Conservation (phyloP, 371 early-diverging fungal genomes). For the Zychaea mexicana region DNA sequence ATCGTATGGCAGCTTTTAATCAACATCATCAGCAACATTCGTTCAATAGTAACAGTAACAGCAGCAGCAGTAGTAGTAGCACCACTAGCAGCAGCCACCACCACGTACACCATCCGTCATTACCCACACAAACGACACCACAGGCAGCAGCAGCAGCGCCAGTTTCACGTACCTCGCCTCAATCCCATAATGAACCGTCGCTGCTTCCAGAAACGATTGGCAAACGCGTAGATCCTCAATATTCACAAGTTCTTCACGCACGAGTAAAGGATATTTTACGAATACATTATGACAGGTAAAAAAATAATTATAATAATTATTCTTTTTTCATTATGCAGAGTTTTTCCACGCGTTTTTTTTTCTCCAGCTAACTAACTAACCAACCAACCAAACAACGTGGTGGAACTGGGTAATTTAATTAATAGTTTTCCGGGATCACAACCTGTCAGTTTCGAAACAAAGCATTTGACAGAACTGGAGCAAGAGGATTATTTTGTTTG, state of each 20-base stretch:
- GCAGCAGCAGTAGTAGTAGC: neutral
- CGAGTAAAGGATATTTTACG: conserved; percentile 45
- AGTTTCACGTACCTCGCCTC: neutral
- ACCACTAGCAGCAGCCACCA: neutral
- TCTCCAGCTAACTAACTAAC: neutral
- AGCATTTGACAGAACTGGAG: conserved; percentile 68
- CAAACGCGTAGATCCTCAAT: conserved; percentile 54
- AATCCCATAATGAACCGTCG: neutral
- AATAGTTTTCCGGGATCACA: conserved; percentile 88
- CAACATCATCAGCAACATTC: neutral
- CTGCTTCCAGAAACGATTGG: conserved; percentile 39
- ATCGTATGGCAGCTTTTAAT: neutral
- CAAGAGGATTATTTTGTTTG: conserved; percentile 87
- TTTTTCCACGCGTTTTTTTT: neutral
- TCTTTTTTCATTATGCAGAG: neutral
- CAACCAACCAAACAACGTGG: too few species aligned
- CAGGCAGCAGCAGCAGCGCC: too few species aligned
- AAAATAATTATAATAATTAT: conserved; percentile 10
- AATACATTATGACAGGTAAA: conserved; percentile 43
- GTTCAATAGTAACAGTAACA: neutral
- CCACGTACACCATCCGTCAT: neutral
- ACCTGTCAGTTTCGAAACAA: conserved; percentile 75
- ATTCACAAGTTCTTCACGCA: conserved; percentile 43
- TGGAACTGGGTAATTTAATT: too few species aligned
- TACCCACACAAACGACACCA: too few species aligned